Percentiles rank a stretch among this genome's conserved stretches.
Conservation (phyloP, 2,329 filamentous ascomycete species). For the Aspergillus sp. region DNA sequence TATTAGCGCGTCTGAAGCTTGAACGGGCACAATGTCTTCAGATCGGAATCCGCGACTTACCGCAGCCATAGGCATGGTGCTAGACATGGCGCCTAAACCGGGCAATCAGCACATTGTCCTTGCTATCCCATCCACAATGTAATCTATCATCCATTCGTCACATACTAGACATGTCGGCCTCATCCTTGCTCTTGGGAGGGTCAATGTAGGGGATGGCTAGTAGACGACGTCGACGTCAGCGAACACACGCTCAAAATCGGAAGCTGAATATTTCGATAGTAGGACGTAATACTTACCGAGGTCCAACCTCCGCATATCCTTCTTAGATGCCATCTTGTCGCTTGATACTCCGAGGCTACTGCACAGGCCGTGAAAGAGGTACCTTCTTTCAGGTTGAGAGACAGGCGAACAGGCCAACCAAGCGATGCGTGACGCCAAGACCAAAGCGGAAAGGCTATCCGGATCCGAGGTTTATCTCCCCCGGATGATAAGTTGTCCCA, state of each 20-base stretch:
- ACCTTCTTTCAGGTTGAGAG: neutral
- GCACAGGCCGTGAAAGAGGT: slow-evolving; percentile 7
- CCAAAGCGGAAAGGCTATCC: slow-evolving; percentile 20
- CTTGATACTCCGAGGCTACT: slow-evolving; percentile 8
- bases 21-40: neutral
- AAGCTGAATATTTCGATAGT: too few species aligned
- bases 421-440: slow-evolving; percentile 23
- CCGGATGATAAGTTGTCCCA: slow-evolving; percentile 3
- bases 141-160: slow-evolving; percentile 9
- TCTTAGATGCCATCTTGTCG: slow-evolving; percentile 64
- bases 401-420: slow-evolving; percentile 11
- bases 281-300: slow-evolving; percentile 58
- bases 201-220: slow-evolving; percentile 87
- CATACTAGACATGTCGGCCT: slow-evolving; percentile 71
- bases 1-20: slow-evolving; percentile 20
- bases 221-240: slow-evolving; percentile 19
- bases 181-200: slow-evolving; percentile 65
- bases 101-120: slow-evolving; percentile 20
- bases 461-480: slow-evolving; percentile 2
- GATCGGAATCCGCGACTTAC: slow-evolving; percentile 46
- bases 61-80: slow-evolving; percentile 90
- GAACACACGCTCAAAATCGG: neutral
- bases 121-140: neutral
- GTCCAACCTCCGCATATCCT: slow-evolving; percentile 74
- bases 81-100: slow-evolving; percentile 61